These are phyloP conservation scores for Trametes polyzona DNA, from an alignment of 1,284 basidiomycete species.

Conservation along the genomic window DNA sequence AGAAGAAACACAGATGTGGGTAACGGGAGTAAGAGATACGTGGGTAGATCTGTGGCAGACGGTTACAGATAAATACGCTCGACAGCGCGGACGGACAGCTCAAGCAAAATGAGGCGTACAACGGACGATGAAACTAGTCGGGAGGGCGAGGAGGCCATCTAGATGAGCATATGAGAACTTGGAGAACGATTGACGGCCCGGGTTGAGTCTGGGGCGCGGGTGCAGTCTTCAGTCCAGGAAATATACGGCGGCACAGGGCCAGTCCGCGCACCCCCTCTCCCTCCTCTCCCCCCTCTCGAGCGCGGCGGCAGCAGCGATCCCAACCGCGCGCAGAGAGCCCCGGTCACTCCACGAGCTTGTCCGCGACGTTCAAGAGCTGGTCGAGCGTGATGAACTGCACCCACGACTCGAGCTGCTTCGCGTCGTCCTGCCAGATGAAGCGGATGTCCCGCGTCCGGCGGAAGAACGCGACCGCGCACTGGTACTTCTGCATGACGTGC, in stretches of 20 bases:
- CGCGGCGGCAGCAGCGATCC: too few species aligned
- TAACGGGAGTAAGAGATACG: background rate
- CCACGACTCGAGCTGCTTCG: slow-evolving; percentile 70
- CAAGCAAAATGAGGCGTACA: background rate
- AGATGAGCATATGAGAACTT: slow-evolving; percentile 1
- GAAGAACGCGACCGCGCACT: slow-evolving; percentile 77
- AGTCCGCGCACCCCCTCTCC: background rate
- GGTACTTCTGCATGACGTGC: slow-evolving; percentile 67
- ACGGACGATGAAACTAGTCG: background rate
- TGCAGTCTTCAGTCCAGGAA: background rate
- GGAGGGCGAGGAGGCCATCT: background rate
- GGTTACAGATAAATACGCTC: background rate
- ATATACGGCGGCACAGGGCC: background rate
- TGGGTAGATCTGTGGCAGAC: background rate
- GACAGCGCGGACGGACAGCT: background rate
- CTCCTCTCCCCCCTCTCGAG: background rate
- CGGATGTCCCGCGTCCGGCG: slow-evolving; percentile 62
- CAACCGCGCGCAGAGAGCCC: background rate
- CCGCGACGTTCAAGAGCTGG: slow-evolving; percentile 76
- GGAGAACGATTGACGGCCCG: background rate
- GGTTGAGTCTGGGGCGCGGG: background rate
- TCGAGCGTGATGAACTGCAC: slow-evolving; percentile 83
- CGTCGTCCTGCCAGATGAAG: slow-evolving; percentile 72
- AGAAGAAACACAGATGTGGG: background rate
- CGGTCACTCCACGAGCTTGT: slow-evolving; percentile 63